Evolutionary conservation across 768 basidiomycete species (phyloP).

Genomic region (Termitomyces bulborhizus): DNA sequence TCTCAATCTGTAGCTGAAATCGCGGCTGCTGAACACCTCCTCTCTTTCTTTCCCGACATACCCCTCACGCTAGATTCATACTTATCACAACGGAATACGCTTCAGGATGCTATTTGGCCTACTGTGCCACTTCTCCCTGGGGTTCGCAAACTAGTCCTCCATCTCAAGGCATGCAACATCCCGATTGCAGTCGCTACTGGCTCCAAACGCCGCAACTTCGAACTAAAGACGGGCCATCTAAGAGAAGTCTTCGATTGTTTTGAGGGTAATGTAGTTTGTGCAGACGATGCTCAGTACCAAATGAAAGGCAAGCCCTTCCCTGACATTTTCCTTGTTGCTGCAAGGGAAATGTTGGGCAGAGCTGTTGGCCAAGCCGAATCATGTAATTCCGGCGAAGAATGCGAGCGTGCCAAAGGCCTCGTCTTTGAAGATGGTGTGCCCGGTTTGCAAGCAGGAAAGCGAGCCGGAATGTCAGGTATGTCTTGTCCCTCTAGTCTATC

Average conservation of each 20-base stretch:
- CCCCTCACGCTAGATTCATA: conserved; percentile 58
- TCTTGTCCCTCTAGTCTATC: background rate
- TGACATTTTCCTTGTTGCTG: conserved; percentile 76
- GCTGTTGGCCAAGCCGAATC: conserved; percentile 46
- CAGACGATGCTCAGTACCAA: conserved; percentile 50
- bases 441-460: conserved; percentile 74
- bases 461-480: conserved; percentile 83
- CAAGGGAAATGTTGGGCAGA: conserved; percentile 48
- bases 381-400: conserved; percentile 26
- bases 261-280: conserved; percentile 61
- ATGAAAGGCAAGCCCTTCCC: conserved; percentile 75
- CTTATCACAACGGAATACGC: conserved; percentile 43
- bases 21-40: conserved; percentile 57
- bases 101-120: conserved; percentile 65
- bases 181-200: conserved; percentile 84
- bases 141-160: conserved; percentile 57
- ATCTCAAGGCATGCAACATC: conserved; percentile 59
- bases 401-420: conserved; percentile 55
- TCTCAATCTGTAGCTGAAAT: conserved; percentile 45
- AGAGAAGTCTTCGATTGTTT: conserved; percentile 56
- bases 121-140: conserved; percentile 72
- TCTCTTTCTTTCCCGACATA: conserved; percentile 74
- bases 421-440: conserved; percentile 81
- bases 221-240: conserved; percentile 62
- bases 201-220: conserved; percentile 57